These are phyloP conservation scores for Erysimum cheiranthoides DNA, from an alignment of 345 rosid genomes.

Conservation along the genomic window DNA sequence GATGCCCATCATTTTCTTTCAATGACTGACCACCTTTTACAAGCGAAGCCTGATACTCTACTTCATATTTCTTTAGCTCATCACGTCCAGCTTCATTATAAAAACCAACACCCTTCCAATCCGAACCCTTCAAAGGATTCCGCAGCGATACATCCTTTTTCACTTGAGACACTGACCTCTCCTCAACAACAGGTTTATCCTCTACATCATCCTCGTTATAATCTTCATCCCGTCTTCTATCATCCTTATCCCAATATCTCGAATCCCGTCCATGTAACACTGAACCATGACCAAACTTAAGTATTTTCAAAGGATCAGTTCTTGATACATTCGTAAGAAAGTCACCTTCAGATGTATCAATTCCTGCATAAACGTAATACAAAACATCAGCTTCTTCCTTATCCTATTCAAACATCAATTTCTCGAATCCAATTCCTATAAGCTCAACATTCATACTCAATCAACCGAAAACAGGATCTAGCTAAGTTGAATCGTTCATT, in stretches of 20 bases:
- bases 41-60: constrained; percentile 83
- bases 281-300: constrained; percentile 77
- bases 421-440: constrained; percentile 27
- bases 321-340: constrained; percentile 85
- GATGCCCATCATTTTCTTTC: constrained; percentile 40
- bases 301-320: constrained; percentile 56
- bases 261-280: constrained; percentile 86
- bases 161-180: constrained; percentile 40
- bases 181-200: constrained; percentile 42
- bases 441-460: constrained; percentile 3
- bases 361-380: constrained; percentile 14
- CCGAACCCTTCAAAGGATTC: constrained; percentile 21
- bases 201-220: constrained; percentile 72
- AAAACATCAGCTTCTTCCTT: constrained; percentile 41
- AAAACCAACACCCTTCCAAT: constrained; percentile 62
- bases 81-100: constrained; percentile 92
- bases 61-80: constrained; percentile 79
- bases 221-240: constrained; percentile 90
- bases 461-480: constrained; percentile 9
- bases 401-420: constrained; percentile 56
- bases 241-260: constrained; percentile 95
- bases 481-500: no score
- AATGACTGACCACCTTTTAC: constrained; percentile 50
- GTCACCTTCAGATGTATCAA: constrained; percentile 54
- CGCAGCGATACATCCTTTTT: constrained; percentile 43